A percentile compares a stretch with the other conserved stretches of the same genome.
Conservation (phyloP, 75 land plant species). For the Cryptomeria japonica region DNA sequence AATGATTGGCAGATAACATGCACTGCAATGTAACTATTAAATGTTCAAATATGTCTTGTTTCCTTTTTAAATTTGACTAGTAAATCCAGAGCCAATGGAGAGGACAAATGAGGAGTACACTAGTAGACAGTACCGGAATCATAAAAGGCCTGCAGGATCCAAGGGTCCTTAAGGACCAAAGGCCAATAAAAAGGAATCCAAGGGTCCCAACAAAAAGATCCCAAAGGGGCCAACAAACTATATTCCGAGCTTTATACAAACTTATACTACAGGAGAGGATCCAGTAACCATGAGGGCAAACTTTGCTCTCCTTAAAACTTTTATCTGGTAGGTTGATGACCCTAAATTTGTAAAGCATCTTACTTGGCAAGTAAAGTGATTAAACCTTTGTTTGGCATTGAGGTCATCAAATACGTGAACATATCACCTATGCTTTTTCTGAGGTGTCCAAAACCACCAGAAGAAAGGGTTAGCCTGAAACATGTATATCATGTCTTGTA, state of each 20-base stretch:
- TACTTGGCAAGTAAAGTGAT: too few relatives aligned
- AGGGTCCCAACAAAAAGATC: background rate
- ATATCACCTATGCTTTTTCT: too few relatives aligned
- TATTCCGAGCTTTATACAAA: background rate
- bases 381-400: too few relatives aligned
- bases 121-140: background rate
- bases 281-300: too few relatives aligned
- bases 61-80: background rate
- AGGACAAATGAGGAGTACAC: background rate
- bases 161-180: background rate
- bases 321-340: too few relatives aligned
- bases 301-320: too few relatives aligned
- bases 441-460: too few relatives aligned
- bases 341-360: too few relatives aligned
- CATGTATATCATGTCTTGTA: too few relatives aligned
- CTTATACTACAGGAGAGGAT: background rate
- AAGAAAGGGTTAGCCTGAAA: too few relatives aligned
- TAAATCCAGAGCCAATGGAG: background rate
- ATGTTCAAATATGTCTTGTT: background rate
- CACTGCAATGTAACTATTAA: background rate
- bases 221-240: background rate
- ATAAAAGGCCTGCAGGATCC: background rate
- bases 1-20: background rate
- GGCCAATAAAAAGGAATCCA: background rate
- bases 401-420: too few relatives aligned